phyloP scores from a whole-genome alignment of 257 asterid genomes.

The Scutellaria minor region DNA sequence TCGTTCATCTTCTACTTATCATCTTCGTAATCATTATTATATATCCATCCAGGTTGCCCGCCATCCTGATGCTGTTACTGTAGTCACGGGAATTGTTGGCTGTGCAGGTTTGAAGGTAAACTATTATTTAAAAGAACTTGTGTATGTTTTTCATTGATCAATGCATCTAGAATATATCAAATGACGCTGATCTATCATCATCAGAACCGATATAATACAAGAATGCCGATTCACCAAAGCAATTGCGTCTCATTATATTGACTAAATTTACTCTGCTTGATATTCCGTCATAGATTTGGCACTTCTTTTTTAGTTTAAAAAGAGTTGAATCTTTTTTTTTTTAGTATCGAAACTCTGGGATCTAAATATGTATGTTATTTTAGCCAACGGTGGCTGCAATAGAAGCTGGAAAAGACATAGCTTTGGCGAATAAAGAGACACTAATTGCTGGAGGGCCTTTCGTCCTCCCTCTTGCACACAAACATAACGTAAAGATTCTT shows the following conservation, averaged over 20 bases:
- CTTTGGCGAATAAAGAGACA: slow-evolving; percentile 97
- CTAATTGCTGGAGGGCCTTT: slow-evolving; percentile 98
- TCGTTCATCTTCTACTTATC: background rate
- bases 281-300: slow-evolving; percentile 2
- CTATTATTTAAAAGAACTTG: background rate
- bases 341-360: background rate
- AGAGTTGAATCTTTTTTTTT: background rate
- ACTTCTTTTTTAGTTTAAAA: background rate
- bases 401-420: slow-evolving; percentile 98
- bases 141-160: background rate
- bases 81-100: slow-evolving; percentile 97
- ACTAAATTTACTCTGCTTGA: background rate
- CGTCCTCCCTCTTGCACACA: slow-evolving; percentile 95
- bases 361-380: slow-evolving; percentile 10
- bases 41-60: slow-evolving; percentile 80
- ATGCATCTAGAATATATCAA: background rate
- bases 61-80: slow-evolving; percentile 93
- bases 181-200: slow-evolving; percentile 1
- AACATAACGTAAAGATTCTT: slow-evolving; percentile 96
- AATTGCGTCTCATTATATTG: background rate
- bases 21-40: background rate
- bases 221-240: background rate
- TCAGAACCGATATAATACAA: background rate
- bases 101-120: slow-evolving; percentile 98
- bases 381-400: slow-evolving; percentile 99